Conservation (phyloP, 1,284 basidiomycete genomes). For the Apiotrichum siamense region DNA sequence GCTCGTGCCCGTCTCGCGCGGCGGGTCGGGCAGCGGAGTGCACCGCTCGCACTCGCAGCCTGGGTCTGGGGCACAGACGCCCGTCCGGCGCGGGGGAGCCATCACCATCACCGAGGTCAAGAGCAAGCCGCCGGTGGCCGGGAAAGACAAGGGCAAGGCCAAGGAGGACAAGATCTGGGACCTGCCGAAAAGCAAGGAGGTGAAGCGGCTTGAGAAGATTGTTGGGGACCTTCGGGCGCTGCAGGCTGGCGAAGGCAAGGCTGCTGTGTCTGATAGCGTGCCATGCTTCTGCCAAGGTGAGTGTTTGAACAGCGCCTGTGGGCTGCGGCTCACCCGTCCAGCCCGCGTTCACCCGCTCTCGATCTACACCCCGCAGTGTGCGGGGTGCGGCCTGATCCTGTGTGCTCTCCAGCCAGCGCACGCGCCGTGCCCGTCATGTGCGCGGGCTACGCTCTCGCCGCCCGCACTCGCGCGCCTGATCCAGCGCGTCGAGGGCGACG, state of each 20-base stretch:
- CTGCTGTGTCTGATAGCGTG: constrained; percentile 7
- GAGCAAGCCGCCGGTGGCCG: neutral
- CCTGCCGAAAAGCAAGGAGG: constrained; percentile 32
- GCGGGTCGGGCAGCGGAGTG: constrained; percentile 3
- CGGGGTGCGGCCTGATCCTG: constrained; percentile 43
- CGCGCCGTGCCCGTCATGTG: constrained; percentile 48
- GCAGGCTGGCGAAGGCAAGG: constrained; percentile 30
- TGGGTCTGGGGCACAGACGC: constrained; percentile 9
- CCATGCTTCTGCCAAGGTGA: constrained; percentile 49
- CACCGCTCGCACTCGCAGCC: neutral
- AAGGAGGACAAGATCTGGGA: constrained; percentile 39
- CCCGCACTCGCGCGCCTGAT: constrained; percentile 39
- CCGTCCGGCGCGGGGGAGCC: constrained; percentile 15
- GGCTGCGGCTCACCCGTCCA: constrained; percentile 11
- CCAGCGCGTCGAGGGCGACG: constrained; percentile 31
- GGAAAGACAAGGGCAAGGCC: constrained; percentile 14
- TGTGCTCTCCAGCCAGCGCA: constrained; percentile 43
- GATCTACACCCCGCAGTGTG: constrained; percentile 44
- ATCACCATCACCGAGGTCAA: constrained; percentile 23
- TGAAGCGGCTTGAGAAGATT: constrained; percentile 37
- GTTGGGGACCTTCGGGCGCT: constrained; percentile 26
- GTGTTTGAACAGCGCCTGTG: constrained; percentile 4
- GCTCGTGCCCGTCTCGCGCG: constrained; percentile 1
- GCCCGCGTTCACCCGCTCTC: constrained; percentile 46
- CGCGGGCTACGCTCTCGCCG: constrained; percentile 20